Evolutionary conservation across 2,329 filamentous ascomycete genomes (phyloP).

Genomic region (Talaromyces sp.): DNA sequence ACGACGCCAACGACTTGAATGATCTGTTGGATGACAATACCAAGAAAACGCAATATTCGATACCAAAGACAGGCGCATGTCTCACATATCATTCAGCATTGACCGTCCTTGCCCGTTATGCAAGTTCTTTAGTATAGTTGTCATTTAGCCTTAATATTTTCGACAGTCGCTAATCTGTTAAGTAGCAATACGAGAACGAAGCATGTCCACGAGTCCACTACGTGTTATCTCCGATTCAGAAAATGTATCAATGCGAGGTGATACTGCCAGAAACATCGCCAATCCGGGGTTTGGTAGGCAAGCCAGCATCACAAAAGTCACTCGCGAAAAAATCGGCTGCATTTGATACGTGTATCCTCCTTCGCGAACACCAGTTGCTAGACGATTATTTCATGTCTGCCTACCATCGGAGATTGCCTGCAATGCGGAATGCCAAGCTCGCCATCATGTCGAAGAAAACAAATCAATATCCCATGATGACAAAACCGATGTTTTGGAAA

Average conservation of each 20-base stretch:
- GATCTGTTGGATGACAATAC: conserved; percentile 52
- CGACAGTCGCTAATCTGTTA: conserved; percentile 10
- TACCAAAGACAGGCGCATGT: conserved; percentile 67
- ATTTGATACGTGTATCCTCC: conserved; percentile 70
- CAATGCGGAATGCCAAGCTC: conserved; percentile 80
- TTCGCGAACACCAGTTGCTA: conserved; percentile 64
- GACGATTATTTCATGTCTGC: conserved; percentile 70
- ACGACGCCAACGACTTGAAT: conserved; percentile 55
- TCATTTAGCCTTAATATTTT: neutral
- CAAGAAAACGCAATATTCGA: conserved; percentile 51
- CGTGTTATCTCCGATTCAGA: conserved; percentile 52
- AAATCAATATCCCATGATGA: conserved; percentile 68
- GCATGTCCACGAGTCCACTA: conserved; percentile 53
- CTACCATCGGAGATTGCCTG: conserved; percentile 66
- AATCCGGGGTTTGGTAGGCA: conserved; percentile 62
- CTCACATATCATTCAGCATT: conserved; percentile 74
- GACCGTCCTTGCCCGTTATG: conserved; percentile 67
- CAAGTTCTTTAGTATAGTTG: conserved; percentile 57
- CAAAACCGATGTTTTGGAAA: conserved; percentile 74
- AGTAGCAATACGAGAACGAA: conserved; percentile 46
- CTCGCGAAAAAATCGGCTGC: conserved; percentile 84
- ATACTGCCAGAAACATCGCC: conserved; percentile 72
- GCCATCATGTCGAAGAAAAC: conserved; percentile 76
- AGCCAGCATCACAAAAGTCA: conserved; percentile 62
- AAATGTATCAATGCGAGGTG: conserved; percentile 70